Conservation (phyloP, 2,329 filamentous ascomycete species). For the Pleomassaria siparia region DNA sequence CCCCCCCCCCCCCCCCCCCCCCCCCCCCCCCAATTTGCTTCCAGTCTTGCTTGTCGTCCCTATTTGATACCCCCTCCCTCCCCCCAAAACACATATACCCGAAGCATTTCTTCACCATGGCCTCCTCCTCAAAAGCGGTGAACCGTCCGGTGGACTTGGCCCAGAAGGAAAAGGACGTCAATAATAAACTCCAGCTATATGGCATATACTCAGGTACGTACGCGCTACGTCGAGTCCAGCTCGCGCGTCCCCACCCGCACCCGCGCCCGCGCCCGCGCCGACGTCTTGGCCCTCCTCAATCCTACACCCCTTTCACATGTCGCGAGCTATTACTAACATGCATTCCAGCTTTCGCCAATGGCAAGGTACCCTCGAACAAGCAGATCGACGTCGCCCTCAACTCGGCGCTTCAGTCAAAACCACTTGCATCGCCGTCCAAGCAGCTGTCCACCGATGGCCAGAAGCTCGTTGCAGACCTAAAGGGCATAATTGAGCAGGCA, state of each 20-base stretch:
- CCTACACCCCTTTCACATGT: background rate
- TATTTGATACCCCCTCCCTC: slow-evolving; percentile 32
- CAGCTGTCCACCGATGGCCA: slow-evolving; percentile 83
- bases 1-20: background rate
- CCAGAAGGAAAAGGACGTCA: slow-evolving; percentile 77
- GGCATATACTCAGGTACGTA: slow-evolving; percentile 74
- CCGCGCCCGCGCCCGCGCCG: too few species aligned
- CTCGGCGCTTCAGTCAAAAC: slow-evolving; percentile 74
- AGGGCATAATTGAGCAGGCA: slow-evolving; percentile 77
- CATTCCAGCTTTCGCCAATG: slow-evolving; percentile 72
- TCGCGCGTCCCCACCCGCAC: background rate
- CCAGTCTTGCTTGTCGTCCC: background rate
- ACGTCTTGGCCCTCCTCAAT: background rate
- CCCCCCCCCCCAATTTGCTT: background rate
- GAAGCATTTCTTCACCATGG: slow-evolving; percentile 22
- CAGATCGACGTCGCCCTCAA: slow-evolving; percentile 95
- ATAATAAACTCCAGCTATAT: slow-evolving; percentile 87
- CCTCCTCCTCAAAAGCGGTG: slow-evolving; percentile 51
- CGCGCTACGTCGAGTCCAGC: background rate
- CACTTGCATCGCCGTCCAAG: slow-evolving; percentile 68
- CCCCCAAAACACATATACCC: slow-evolving; percentile 12
- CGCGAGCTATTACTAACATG: slow-evolving; percentile 17
- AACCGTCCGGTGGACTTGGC: slow-evolving; percentile 74
- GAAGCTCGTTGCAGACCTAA: slow-evolving; percentile 74
- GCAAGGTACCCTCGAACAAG: slow-evolving; percentile 92